Conservation (phyloP, 371 early-diverging fungal genomes). For the Umbelopsis sp. region DNA sequence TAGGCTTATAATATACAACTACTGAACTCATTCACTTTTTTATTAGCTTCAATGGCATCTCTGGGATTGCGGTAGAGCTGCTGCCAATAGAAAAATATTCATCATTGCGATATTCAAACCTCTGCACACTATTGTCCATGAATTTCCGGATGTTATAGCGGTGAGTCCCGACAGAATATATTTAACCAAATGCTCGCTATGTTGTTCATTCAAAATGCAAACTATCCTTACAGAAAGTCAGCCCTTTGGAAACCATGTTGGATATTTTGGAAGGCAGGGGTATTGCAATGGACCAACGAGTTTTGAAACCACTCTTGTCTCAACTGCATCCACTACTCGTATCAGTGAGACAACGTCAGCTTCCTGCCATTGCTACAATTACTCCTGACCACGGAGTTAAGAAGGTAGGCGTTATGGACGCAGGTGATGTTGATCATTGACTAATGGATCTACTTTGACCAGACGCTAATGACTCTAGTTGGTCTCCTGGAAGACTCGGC, state of each 20-base stretch:
- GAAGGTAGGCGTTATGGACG: background rate
- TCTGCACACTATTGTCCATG: background rate
- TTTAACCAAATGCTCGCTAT: background rate
- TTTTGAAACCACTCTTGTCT: background rate
- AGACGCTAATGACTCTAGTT: slow-evolving; percentile 25
- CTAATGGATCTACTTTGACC: background rate
- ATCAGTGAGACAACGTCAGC: background rate
- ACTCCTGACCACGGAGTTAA: background rate
- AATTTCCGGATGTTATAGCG: background rate
- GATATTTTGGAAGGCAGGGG: background rate
- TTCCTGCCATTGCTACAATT: too few relatives aligned
- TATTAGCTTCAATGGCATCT: background rate
- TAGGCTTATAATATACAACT: background rate
- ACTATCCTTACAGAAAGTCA: background rate
- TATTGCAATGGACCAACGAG: background rate
- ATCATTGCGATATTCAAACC: background rate
- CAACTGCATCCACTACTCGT: background rate
- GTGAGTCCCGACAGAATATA: background rate
- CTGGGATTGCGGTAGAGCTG: background rate
- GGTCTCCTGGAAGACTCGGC: slow-evolving; percentile 36
- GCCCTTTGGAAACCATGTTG: background rate
- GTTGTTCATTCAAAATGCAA: too few relatives aligned
- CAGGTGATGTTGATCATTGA: background rate
- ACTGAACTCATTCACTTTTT: background rate
- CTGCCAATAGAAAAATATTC: background rate